These are phyloP conservation scores for Polysphondylium violaceum DNA, from an alignment of 78 protist species.

Conservation along the genomic window DNA sequence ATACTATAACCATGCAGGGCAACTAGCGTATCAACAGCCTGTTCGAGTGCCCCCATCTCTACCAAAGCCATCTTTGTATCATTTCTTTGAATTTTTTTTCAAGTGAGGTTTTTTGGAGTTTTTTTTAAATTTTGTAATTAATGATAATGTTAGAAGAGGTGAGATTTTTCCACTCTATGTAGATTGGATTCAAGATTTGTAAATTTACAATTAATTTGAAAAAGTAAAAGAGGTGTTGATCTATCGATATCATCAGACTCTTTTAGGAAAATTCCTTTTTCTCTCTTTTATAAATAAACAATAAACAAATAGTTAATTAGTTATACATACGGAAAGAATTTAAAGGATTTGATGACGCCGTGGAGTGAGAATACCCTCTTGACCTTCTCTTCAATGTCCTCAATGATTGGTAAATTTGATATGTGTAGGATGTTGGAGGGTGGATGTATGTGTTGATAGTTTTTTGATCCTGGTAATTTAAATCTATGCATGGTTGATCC, in stretches of 20 bases:
- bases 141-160: too few species aligned
- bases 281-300: not conserved
- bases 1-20: constrained; percentile 60
- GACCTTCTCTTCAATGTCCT: constrained; percentile 26
- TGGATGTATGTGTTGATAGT: constrained; percentile 80
- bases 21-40: constrained; percentile 64
- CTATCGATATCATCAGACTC: too few species aligned
- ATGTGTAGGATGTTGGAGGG: constrained; percentile 79
- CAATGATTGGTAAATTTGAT: constrained; percentile 63
- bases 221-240: too few species aligned
- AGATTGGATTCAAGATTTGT: too few species aligned
- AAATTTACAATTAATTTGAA: too few species aligned
- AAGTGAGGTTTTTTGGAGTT: too few species aligned
- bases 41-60: constrained; percentile 65
- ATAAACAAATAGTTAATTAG: not conserved
- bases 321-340: constrained; percentile 59
- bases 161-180: too few species aligned
- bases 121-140: too few species aligned
- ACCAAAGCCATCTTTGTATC: constrained; percentile 78
- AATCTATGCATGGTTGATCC: constrained; percentile 76
- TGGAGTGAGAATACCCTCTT: constrained; percentile 10
- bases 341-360: constrained; percentile 60
- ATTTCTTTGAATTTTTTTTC: too few species aligned
- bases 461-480: constrained; percentile 80
- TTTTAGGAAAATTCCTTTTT: too few species aligned